phyloP scores from a whole-genome alignment of 805 yeast species.

The Candida sanyiensis region DNA sequence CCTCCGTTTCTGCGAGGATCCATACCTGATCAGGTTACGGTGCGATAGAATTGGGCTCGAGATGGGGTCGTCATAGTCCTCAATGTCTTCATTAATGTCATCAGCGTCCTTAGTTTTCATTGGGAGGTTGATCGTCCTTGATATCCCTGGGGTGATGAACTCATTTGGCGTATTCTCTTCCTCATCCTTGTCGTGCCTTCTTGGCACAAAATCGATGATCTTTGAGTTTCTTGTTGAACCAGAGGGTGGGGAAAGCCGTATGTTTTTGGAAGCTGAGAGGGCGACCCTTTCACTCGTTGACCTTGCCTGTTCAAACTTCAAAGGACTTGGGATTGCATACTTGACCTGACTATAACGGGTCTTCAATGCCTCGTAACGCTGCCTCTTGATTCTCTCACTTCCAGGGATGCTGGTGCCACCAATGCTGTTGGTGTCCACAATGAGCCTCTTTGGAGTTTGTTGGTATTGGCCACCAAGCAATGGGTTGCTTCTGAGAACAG shows the following conservation, averaged over 20 bases:
- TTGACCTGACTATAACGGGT: conserved; percentile 31
- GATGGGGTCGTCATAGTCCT: conserved; percentile 8
- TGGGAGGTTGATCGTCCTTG: conserved; percentile 1
- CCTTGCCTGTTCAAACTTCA: conserved; percentile 15
- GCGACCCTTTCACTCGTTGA: background rate
- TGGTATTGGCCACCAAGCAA: conserved; percentile 3
- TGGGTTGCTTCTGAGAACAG: conserved; percentile 15
- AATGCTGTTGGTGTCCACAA: conserved; percentile 1
- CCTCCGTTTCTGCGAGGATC: conserved; percentile 2
- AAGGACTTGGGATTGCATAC: conserved; percentile 35
- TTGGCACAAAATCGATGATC: background rate
- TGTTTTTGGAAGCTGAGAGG: background rate
- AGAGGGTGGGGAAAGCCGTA: background rate
- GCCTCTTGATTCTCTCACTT: conserved; percentile 30
- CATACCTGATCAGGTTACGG: conserved; percentile 6
- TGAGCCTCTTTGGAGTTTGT: conserved; percentile 18
- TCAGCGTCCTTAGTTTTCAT: background rate
- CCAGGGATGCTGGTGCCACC: conserved; percentile 30
- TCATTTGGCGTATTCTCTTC: background rate
- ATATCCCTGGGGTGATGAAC: background rate
- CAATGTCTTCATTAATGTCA: background rate
- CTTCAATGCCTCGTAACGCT: conserved; percentile 32
- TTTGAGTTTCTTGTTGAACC: background rate
- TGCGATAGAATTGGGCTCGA: conserved; percentile 13
- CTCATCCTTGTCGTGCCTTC: background rate